A percentile compares a stretch with the other conserved stretches of the same genome.
These are phyloP conservation scores for Chaetomium cochliodes DNA, from an alignment of 495 filamentous ascomycete genomes.

Conservation along the genomic window DNA sequence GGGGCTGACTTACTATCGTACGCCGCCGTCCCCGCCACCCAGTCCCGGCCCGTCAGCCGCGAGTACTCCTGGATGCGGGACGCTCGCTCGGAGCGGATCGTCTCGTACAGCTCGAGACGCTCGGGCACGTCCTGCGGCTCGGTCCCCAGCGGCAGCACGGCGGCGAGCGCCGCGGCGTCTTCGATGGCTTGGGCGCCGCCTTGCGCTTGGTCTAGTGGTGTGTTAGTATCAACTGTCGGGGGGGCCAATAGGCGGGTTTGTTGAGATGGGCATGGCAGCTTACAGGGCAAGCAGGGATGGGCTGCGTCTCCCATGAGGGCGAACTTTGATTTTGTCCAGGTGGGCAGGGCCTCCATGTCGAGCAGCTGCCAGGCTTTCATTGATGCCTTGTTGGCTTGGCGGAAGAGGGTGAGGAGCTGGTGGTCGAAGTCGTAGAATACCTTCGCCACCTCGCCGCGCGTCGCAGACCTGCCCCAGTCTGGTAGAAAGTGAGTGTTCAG, in stretches of 20 bases:
- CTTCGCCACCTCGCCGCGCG: constrained; percentile 48
- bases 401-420: constrained; percentile 44
- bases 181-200: constrained; percentile 59
- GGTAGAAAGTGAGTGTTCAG: not conserved
- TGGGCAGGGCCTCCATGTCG: constrained; percentile 56
- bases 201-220: constrained; percentile 48
- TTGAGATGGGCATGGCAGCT: constrained; percentile 2
- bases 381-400: constrained; percentile 49
- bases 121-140: constrained; percentile 41
- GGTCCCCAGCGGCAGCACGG: constrained; percentile 50
- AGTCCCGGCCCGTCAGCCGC: constrained; percentile 45
- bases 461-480: constrained; percentile 49
- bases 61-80: constrained; percentile 57
- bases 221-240: not conserved
- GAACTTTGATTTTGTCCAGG: constrained; percentile 51
- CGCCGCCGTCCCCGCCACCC: constrained; percentile 14
- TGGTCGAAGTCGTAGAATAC: constrained; percentile 54
- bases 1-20: not conserved
- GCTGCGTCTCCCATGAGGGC: constrained; percentile 61
- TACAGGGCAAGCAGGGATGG: constrained; percentile 58
- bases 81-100: constrained; percentile 52
- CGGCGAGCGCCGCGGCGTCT: constrained; percentile 56
- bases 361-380: constrained; percentile 59
- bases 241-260: not conserved
- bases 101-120: constrained; percentile 55